Evolutionary conservation across 768 basidiomycete genomes (phyloP), one percentile per base, ranked within the genome.

Genomic region (Rhodotorula babjevae): DNA sequence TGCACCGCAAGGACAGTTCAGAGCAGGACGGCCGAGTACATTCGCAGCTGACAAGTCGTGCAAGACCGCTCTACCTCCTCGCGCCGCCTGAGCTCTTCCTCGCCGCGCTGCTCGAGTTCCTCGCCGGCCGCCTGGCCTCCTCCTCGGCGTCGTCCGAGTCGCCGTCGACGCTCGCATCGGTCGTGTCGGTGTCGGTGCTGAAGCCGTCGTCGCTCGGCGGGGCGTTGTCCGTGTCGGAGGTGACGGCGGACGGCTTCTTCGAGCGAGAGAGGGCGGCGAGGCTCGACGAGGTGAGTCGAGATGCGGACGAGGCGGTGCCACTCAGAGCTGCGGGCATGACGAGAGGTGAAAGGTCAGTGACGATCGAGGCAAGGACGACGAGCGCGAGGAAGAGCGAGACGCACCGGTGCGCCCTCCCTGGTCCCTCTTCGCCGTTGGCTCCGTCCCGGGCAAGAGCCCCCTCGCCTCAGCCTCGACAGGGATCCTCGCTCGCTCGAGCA

Each of bases 381-480:
- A 27, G 27, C 5, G 21, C 7, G 23, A 52, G 23, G 27, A 23
- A 10, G 4, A 52, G 23, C 15, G 47, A 12, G 50, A 25, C 25
- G 53, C 15, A 27, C 53, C 19, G 1, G 63, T 53, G 15, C 40
- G 6, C 5, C 29, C 15, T 16, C 47, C 47, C 8, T 27, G 27
- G 44, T 40, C 56, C 8, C 33, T 31, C 18, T n/a, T 57, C 4
- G 46, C 11, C 11, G 67, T 42, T 19, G 55, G 55, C 18, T 58
- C 52, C 42, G 15, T 42, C 50, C 70, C 65, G 15, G 46, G 27
- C 1, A 52, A 6, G 12, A 58, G 44, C 0, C 67, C 67, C 16
- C 72, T n/a, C 8, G 59, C 72, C 40, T 68, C 67, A 0, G 67
- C 72, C 7, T 53, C 67, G 23, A 73, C n/a, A 3, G 53, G 36